phyloP scores from a whole-genome alignment of 345 rosid species.

The Lenwebbia sp. region DNA sequence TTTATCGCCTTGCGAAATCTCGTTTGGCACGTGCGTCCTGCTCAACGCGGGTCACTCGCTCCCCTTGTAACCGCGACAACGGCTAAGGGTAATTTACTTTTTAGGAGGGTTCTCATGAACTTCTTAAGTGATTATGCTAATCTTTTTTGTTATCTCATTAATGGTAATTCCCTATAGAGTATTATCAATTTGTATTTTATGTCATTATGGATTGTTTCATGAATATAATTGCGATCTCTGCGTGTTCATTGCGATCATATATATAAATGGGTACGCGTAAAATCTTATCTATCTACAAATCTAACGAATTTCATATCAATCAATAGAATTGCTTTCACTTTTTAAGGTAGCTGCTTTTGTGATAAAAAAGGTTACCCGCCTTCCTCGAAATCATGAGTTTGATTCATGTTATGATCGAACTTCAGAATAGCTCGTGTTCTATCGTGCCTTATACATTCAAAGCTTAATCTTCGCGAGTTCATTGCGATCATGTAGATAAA shows the following conservation, averaged over 20 bases:
- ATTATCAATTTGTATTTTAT: neutral
- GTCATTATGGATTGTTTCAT: neutral
- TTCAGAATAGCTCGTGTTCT: too few relatives aligned
- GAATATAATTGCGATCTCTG: neutral
- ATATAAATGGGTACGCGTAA: fast-evolving
- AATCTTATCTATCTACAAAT: fast-evolving
- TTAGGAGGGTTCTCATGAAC: neutral
- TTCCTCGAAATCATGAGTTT: too few relatives aligned
- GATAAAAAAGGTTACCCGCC: too few relatives aligned
- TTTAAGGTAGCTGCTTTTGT: too few relatives aligned
- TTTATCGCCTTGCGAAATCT: neutral
- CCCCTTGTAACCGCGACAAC: neutral
- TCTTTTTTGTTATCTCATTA: neutral
- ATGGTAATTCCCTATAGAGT: neutral
- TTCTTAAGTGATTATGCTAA: neutral
- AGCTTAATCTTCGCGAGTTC: fast-evolving
- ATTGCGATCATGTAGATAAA: neutral
- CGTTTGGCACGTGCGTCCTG: constrained; percentile 7
- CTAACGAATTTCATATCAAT: neutral
- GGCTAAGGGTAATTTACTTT: neutral
- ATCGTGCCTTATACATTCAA: too few relatives aligned
- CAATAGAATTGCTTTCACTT: neutral
- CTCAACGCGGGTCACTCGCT: neutral
- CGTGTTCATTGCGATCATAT: neutral
- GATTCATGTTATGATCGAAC: too few relatives aligned